Evolutionary conservation across 2,329 filamentous ascomycete species (phyloP).

Genomic region (Onygena corvina): DNA sequence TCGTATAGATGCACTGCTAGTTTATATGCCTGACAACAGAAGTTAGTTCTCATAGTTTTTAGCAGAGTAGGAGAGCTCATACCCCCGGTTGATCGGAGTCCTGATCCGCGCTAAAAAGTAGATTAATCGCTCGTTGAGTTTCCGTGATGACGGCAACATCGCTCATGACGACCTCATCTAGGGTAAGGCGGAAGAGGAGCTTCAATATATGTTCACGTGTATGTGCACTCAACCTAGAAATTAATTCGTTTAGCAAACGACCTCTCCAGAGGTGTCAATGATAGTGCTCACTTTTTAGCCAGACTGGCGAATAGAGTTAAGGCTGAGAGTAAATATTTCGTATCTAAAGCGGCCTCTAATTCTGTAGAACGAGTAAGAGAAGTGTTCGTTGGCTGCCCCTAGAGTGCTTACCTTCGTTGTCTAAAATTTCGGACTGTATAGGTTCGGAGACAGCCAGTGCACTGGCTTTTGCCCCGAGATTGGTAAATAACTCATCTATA

Average conservation of each 20-base stretch:
- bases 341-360: constrained; percentile 12
- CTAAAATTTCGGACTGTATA: background rate
- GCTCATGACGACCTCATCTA: constrained; percentile 26
- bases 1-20: constrained; percentile 22
- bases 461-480: constrained; percentile 44
- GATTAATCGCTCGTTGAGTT: constrained; percentile 26
- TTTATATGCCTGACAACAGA: constrained; percentile 21
- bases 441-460: constrained; percentile 27
- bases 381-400: too few species aligned
- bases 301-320: constrained; percentile 25
- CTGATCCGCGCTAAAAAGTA: constrained; percentile 18
- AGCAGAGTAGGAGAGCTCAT: constrained; percentile 9
- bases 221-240: constrained; percentile 24
- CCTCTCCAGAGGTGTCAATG: background rate
- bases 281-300: constrained; percentile 21
- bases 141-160: constrained; percentile 23
- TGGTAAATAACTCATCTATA: constrained; percentile 44
- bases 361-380: background rate
- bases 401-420: background rate
- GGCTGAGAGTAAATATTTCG: constrained; percentile 24
- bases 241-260: constrained; percentile 2
- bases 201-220: constrained; percentile 24
- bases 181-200: constrained; percentile 27
- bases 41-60: constrained; percentile 12
- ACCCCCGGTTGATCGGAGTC: constrained; percentile 9